Evolutionary conservation across 495 filamentous ascomycete species (phyloP).

Genomic region (Bryoglossum gracile): DNA sequence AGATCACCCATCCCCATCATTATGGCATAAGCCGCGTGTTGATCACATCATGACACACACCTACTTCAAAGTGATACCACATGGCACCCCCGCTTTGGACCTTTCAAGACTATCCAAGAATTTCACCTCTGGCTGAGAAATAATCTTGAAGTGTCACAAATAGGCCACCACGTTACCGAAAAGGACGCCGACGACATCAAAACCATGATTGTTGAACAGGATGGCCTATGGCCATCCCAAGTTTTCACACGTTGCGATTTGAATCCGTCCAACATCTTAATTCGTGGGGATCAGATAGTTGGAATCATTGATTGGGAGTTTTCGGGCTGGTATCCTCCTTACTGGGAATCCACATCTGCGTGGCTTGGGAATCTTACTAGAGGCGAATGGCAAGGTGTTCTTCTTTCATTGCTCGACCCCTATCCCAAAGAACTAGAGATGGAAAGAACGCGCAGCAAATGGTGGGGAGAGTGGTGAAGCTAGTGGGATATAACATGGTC

Average conservation of each 20-base stretch:
- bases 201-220: slow-evolving; percentile 12
- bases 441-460: slow-evolving; percentile 38
- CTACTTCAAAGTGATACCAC: too few relatives aligned
- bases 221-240: slow-evolving; percentile 9
- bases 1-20: too few relatives aligned
- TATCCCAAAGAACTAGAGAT: slow-evolving; percentile 41
- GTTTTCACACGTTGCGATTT: slow-evolving; percentile 31
- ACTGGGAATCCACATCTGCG: slow-evolving; percentile 48
- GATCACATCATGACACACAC: too few relatives aligned
- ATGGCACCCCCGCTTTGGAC: slow-evolving; percentile 5
- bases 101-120: slow-evolving; percentile 17
- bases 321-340: slow-evolving; percentile 46
- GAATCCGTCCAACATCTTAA: slow-evolving; percentile 27
- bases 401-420: slow-evolving; percentile 40
- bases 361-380: slow-evolving; percentile 40
- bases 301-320: slow-evolving; percentile 49
- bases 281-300: slow-evolving; percentile 26
- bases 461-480: background rate
- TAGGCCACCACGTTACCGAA: background rate
- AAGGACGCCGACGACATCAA: background rate
- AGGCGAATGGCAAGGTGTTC: slow-evolving; percentile 36
- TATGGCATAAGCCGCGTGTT: too few relatives aligned
- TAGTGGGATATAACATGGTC: too few relatives aligned
- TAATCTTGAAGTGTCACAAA: background rate
- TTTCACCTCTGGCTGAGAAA: slow-evolving; percentile 18